These are phyloP conservation scores for Linanthus parryae DNA, from an alignment of 148 eudicot genomes.

Conservation along the genomic window DNA sequence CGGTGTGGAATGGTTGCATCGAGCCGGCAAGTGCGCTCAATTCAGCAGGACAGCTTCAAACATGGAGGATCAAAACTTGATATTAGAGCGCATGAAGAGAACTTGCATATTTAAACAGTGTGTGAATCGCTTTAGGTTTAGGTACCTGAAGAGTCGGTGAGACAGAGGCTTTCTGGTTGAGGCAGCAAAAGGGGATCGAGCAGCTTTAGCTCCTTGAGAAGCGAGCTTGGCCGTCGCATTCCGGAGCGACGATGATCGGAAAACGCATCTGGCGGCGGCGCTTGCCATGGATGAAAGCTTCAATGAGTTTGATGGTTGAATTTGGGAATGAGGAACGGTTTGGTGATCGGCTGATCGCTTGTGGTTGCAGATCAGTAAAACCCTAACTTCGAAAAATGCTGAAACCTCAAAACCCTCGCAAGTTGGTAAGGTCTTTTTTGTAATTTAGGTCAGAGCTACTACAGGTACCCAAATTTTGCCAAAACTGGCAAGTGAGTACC, in stretches of 20 bases:
- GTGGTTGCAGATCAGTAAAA: no score
- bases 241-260: conserved; percentile 47
- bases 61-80: no score
- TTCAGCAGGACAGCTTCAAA: conserved; percentile 61
- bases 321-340: no score
- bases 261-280: conserved; percentile 49
- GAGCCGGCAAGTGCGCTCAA: conserved; percentile 64
- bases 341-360: no score
- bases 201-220: conserved; percentile 39
- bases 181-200: conserved; percentile 41
- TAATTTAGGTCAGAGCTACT: no score
- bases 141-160: conserved; percentile 62
- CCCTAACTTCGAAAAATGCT: no score
- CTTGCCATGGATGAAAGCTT: conserved; percentile 11
- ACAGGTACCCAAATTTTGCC: no score
- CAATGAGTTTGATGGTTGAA: no score
- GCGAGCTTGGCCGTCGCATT: conserved; percentile 33
- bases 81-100: not conserved
- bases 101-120: not conserved
- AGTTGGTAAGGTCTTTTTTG: no score
- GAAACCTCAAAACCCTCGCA: no score
- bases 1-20: conserved; percentile 81
- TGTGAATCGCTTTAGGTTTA: not conserved
- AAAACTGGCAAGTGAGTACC: no score
- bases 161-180: conserved; percentile 41